Conservation (phyloP, 2,329 filamentous ascomycete genomes). For the Epichloe scottii region DNA sequence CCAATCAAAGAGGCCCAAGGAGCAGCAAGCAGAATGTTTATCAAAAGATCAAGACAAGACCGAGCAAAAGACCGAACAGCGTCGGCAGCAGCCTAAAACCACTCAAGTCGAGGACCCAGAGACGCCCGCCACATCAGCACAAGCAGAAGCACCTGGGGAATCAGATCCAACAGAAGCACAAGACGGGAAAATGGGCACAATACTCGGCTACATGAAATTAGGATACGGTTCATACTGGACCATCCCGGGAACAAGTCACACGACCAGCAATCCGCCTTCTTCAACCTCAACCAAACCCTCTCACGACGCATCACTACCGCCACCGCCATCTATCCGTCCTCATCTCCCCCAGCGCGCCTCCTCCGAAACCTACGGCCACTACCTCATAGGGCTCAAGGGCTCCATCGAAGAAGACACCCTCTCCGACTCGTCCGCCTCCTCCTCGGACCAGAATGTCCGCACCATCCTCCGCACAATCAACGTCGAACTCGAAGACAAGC, state of each 20-base stretch:
- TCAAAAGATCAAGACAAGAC: background rate
- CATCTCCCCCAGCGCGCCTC: conserved; percentile 8
- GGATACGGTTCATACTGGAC: conserved; percentile 58
- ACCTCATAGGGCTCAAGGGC: conserved; percentile 56
- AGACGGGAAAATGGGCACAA: conserved; percentile 35
- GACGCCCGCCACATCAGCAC: background rate
- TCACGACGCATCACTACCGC: background rate
- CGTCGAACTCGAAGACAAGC: conserved; percentile 44
- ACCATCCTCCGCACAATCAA: conserved; percentile 54
- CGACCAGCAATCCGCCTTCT: conserved; percentile 8
- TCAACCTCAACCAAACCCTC: conserved; percentile 3
- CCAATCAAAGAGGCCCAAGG: background rate
- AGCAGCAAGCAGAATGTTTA: background rate
- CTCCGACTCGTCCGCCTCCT: conserved; percentile 17
- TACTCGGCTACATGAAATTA: conserved; percentile 53
- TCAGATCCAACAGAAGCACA: conserved; percentile 11
- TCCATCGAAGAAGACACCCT: conserved; percentile 38
- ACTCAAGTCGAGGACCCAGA: background rate
- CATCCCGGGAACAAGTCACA: conserved; percentile 19
- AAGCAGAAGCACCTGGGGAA: background rate
- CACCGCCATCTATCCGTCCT: conserved; percentile 3
- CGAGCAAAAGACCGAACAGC: background rate
- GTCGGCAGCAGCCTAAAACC: background rate
- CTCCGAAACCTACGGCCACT: conserved; percentile 32
- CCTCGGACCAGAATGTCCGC: conserved; percentile 33